A percentile compares a stretch with the other conserved stretches of the same genome.
These are phyloP conservation scores for Arabidopsis lyrata DNA, from an alignment of 441 rosid genomes.

Conservation along the genomic window DNA sequence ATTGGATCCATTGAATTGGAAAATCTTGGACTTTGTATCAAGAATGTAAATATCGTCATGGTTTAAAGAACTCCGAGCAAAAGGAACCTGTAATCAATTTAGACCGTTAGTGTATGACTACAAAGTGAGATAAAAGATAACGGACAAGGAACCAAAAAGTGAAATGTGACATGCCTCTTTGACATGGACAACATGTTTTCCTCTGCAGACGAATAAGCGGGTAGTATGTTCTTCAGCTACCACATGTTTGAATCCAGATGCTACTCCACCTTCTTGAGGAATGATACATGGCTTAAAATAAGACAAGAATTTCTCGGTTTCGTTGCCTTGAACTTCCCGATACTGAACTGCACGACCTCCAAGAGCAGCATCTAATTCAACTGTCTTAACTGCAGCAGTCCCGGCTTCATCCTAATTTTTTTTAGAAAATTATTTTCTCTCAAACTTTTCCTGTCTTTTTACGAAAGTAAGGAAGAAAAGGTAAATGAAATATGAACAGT, in stretches of 20 bases:
- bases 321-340: slow-evolving; percentile 98
- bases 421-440: slow-evolving; percentile 19
- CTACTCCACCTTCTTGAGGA: slow-evolving; percentile 96
- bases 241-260: slow-evolving; percentile 92
- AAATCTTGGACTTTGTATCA: slow-evolving; percentile 89
- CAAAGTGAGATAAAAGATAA: slow-evolving; percentile 9
- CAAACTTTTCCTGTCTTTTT: not conserved
- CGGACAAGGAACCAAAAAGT: not conserved
- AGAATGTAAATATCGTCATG: slow-evolving; percentile 83
- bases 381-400: slow-evolving; percentile 90
- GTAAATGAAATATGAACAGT: not conserved
- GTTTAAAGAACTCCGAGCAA: slow-evolving; percentile 84
- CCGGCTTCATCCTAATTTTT: slow-evolving; percentile 88
- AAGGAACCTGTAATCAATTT: slow-evolving; percentile 64
- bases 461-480: not conserved
- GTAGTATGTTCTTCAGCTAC: slow-evolving; percentile 81
- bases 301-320: slow-evolving; percentile 93
- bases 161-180: slow-evolving; percentile 71
- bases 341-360: slow-evolving; percentile 99
- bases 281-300: slow-evolving; percentile 97
- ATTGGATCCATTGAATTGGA: slow-evolving; percentile 87
- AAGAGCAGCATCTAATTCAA: slow-evolving; percentile 95
- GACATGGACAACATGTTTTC: slow-evolving; percentile 95
- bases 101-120: not conserved
- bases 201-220: slow-evolving; percentile 88